A percentile compares a stretch with the other conserved stretches of the same genome.
Evolutionary conservation across 2,329 filamentous ascomycete species (phyloP).

Genomic region (Sporothrix inflata): DNA sequence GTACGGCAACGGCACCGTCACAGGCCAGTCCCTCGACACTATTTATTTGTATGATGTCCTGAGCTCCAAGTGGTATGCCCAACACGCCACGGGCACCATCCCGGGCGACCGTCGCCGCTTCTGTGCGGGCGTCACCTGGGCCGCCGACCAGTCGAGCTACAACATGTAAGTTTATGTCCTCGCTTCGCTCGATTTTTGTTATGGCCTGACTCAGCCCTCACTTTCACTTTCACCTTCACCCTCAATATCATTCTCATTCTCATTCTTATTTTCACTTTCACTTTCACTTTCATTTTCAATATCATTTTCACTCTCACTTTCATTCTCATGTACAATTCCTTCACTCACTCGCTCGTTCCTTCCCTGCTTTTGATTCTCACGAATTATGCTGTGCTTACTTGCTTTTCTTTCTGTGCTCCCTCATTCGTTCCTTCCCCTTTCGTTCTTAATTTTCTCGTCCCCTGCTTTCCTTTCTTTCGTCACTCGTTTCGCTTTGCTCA

Average conservation of each 20-base stretch:
- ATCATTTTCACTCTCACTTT: not conserved
- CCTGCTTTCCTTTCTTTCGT: not conserved
- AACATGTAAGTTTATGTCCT: conserved; percentile 56
- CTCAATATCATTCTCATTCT: not conserved
- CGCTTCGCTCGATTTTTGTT: not conserved
- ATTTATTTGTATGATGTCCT: conserved; percentile 65
- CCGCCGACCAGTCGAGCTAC: conserved; percentile 62
- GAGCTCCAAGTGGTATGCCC: conserved; percentile 62
- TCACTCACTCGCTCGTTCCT: not conserved
- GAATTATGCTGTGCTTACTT: too few species aligned
- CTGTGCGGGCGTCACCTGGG: conserved; percentile 64
- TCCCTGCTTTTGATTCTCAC: not conserved
- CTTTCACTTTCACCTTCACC: not conserved
- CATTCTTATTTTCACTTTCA: not conserved
- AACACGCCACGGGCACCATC: conserved; percentile 57
- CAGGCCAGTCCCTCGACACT: conserved; percentile 50
- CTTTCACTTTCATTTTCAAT: not conserved
- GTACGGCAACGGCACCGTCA: conserved; percentile 51
- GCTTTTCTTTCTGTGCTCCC: too few species aligned
- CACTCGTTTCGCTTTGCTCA: not conserved
- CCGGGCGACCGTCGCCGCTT: conserved; percentile 60
- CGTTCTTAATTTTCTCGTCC: not conserved
- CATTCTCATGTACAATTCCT: not conserved
- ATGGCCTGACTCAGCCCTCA: not conserved
- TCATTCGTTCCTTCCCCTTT: not conserved